Evolutionary conservation across 176 grass and related monocot genomes (phyloP).

Genomic region (Aegilops bicornis): DNA sequence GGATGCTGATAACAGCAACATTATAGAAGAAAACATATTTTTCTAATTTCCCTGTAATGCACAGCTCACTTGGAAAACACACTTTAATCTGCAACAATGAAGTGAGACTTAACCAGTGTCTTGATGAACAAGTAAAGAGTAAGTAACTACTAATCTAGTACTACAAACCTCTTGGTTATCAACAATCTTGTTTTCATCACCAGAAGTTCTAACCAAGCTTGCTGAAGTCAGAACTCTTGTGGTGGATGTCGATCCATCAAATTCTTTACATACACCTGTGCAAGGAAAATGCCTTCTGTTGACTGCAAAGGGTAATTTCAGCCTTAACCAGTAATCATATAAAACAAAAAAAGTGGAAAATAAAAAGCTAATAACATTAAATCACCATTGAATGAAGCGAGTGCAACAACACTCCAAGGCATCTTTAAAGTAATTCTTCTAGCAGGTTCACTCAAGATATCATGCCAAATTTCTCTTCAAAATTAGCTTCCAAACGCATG

Average conservation of each 20-base stretch:
- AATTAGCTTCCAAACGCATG: background rate
- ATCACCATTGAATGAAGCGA: background rate
- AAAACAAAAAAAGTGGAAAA: background rate
- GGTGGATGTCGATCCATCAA: background rate
- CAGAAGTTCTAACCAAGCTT: conserved; percentile 13
- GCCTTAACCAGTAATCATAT: background rate
- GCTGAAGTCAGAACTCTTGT: conserved; percentile 20
- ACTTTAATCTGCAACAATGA: background rate
- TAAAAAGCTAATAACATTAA: background rate
- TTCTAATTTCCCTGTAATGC: background rate
- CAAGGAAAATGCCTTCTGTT: background rate
- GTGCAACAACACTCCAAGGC: background rate
- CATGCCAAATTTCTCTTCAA: conserved; percentile 6
- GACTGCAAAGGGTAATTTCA: background rate
- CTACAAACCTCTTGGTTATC: background rate
- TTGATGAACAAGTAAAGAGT: background rate
- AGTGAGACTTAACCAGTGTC: background rate
- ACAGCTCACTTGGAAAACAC: background rate
- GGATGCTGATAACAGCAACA: background rate
- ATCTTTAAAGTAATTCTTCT: background rate
- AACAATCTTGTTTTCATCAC: background rate
- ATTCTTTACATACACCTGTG: background rate
- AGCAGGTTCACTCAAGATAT: background rate
- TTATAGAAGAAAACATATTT: background rate
- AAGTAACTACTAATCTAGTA: background rate